Conservation (phyloP, 306 rosid species). For the Corylus heterophylla region DNA sequence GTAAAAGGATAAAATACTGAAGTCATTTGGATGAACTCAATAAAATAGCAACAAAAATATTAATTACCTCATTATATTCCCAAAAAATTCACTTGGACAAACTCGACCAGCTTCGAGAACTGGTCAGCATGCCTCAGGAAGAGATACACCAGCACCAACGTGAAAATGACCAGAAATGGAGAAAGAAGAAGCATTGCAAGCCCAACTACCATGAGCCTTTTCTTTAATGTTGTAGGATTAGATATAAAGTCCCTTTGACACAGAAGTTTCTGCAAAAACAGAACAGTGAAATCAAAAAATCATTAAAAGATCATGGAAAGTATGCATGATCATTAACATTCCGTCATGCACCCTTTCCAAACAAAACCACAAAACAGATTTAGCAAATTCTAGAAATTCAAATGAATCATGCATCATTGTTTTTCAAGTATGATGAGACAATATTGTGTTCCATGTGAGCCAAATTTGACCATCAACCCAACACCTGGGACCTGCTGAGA, state of each 20-base stretch:
- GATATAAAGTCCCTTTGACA: slow-evolving; percentile 74
- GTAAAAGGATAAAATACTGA: no score
- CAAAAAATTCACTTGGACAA: slow-evolving; percentile 89
- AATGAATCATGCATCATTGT: neutral
- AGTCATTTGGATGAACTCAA: no score
- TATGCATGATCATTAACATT: slow-evolving; percentile 3
- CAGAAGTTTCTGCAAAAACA: slow-evolving; percentile 69
- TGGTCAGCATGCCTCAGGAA: slow-evolving; percentile 96
- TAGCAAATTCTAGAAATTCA: neutral
- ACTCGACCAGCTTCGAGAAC: slow-evolving; percentile 93
- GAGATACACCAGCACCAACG: slow-evolving; percentile 68
- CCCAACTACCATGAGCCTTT: slow-evolving; percentile 85
- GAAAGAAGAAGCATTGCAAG: slow-evolving; percentile 74
- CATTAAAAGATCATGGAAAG: slow-evolving; percentile 16
- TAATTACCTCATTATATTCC: slow-evolving; percentile 85
- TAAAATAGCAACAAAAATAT: slow-evolving; percentile 7
- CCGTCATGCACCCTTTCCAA: neutral
- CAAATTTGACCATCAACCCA: slow-evolving; percentile 67
- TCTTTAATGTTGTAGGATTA: slow-evolving; percentile 69
- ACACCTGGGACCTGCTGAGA: slow-evolving; percentile 80
- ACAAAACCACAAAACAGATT: neutral
- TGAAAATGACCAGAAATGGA: slow-evolving; percentile 97
- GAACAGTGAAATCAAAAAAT: slow-evolving; percentile 21
- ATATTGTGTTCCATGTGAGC: slow-evolving; percentile 47
- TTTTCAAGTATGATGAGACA: slow-evolving; percentile 50